Evolutionary conservation across 2,329 filamentous ascomycete species (phyloP), one percentile per base, ranked within the genome.

Genomic region (Dothideomycetes sp.): DNA sequence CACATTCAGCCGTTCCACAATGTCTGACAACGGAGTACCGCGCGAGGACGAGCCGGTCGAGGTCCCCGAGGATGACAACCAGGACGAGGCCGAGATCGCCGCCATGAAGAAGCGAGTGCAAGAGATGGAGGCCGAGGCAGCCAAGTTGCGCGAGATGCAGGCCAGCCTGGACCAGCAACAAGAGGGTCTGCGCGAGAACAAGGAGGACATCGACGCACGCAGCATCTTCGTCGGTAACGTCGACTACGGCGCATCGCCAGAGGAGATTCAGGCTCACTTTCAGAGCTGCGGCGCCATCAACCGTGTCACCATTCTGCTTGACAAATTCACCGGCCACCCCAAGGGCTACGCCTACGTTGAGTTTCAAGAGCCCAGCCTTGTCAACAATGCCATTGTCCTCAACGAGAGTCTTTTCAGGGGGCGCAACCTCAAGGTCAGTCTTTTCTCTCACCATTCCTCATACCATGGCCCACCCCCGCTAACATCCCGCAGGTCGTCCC

Each of bases 341-440:
- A 98, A 98, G 72, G 91, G 91, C 49, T 98, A 98, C 67, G 91
- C 91, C 57, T 98, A 98, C 65, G 91, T 98, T 54, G 91, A 98
- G 65, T 98, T 98, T 59, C 82, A 85, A 45, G 91, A 96, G 66
- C 87, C 91, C 36, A 88, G 78, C 63, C 72, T 95, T 45, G 89
- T 98, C 47, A 86, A 85, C 35, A 85, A 94, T 61, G 91, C 91
- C 18, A 74, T 98, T 45, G 87, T 96, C 31, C 71, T 98, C 42
- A 96, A 98, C 61, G 91, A 98, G 66, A 95, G 87, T 62, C 73
- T 93, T 42, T 94, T 98, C 67, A 87, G 91, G 55, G 88, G 86
- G 47, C 79, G 91, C 55, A 93, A 91, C 61, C 77, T 98, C 60
- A 98, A 98, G 77, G 91, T 96, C 58, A 50, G 63, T 44, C 24